Evolutionary conservation across 305 asterid species (phyloP).

Genomic region (Fraxinus xanthoxyloides): DNA sequence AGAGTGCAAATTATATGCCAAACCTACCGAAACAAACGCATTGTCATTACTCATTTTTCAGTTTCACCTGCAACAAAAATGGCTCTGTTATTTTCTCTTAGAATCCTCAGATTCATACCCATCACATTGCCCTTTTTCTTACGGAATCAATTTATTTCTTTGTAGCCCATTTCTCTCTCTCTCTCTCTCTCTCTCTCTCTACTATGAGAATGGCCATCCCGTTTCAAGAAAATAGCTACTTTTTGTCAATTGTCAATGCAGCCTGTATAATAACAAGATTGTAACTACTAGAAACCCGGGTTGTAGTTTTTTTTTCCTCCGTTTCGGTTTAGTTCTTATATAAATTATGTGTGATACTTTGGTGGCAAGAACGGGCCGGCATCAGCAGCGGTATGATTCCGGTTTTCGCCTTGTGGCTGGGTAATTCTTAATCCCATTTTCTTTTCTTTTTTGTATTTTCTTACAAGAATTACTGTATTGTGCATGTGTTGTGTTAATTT

Average conservation of each 20-base stretch:
- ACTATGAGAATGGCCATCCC: background rate
- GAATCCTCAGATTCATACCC: conserved; percentile 1
- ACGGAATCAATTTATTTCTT: background rate
- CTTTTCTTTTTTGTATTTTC: background rate
- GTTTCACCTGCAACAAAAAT: background rate
- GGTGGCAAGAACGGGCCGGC: conserved; percentile 39
- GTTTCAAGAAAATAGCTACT: background rate
- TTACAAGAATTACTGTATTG: background rate
- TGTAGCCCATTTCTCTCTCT: background rate
- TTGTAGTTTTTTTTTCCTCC: background rate
- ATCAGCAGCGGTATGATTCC: conserved; percentile 36
- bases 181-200: background rate
- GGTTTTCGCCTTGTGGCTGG: conserved; percentile 38
- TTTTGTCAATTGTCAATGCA: background rate
- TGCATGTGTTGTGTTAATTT: background rate
- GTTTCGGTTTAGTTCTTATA: background rate
- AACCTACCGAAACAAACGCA: background rate
- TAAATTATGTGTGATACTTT: conserved; percentile 30
- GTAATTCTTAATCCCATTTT: conserved; percentile 14
- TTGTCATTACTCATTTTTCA: background rate
- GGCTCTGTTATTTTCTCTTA: background rate
- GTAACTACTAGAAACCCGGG: background rate
- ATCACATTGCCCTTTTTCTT: background rate
- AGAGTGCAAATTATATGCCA: background rate
- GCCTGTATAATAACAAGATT: background rate